Conservation (phyloP, 805 yeast species). For the Dipodascopsis uninucleata region DNA sequence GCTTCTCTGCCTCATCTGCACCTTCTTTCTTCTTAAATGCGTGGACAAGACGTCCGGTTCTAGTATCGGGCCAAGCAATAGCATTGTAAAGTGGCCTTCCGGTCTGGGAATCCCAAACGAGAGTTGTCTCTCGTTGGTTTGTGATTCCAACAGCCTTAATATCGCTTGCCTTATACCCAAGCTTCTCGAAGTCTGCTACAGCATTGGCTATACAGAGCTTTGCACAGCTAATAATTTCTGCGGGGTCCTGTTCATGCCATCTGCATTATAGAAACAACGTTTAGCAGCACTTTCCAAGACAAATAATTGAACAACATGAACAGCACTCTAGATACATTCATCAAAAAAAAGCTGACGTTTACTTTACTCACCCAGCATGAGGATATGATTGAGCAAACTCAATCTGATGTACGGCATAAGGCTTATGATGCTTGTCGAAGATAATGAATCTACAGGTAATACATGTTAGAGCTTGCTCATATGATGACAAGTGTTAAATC, state of each 20-base stretch:
- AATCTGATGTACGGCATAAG: constrained; percentile 83
- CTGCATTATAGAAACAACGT: constrained; percentile 33
- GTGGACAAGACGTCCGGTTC: constrained; percentile 71
- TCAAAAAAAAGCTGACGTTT: background rate
- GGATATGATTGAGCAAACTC: constrained; percentile 59
- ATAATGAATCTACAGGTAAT: constrained; percentile 86
- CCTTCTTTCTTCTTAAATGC: constrained; percentile 54
- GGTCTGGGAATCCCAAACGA: constrained; percentile 74
- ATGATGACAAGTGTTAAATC: no score
- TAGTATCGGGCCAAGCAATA: constrained; percentile 93
- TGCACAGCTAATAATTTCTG: constrained; percentile 74
- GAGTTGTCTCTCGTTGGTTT: constrained; percentile 92
- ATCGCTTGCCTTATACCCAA: constrained; percentile 38
- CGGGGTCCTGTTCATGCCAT: constrained; percentile 93
- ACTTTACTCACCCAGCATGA: constrained; percentile 34
- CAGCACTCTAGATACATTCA: background rate
- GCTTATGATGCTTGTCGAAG: constrained; percentile 68
- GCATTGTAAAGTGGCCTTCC: constrained; percentile 83
- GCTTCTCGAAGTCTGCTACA: constrained; percentile 33
- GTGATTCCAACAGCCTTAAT: constrained; percentile 82
- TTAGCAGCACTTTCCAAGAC: background rate
- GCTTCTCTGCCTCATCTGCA: constrained; percentile 55
- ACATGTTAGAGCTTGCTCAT: background rate
- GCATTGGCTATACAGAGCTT: constrained; percentile 60
- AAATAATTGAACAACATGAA: background rate